Conservation (phyloP, 73 alveolate genomes). For the Paramecium tetraurelia region DNA sequence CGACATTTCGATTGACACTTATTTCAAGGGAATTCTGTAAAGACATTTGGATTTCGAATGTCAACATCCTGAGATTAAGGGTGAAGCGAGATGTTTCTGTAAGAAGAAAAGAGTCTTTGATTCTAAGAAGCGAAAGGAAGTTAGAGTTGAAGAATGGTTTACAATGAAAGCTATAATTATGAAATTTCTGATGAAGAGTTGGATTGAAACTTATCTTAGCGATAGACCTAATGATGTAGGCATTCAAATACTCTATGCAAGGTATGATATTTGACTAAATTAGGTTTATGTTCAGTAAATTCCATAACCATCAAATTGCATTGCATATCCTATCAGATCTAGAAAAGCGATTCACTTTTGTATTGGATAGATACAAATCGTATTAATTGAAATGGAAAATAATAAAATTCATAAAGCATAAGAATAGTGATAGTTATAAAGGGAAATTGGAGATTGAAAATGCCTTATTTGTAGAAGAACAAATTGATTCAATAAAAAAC, state of each 20-base stretch:
- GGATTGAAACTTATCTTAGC: slow-evolving; percentile 43
- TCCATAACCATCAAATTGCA: slow-evolving; percentile 35
- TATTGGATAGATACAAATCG: slow-evolving; percentile 20
- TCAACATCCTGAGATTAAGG: background rate
- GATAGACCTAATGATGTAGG: background rate
- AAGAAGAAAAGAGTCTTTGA: slow-evolving; percentile 45
- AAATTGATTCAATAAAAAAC: slow-evolving; percentile 28
- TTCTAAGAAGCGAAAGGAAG: slow-evolving; percentile 50
- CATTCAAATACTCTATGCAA: slow-evolving; percentile 27
- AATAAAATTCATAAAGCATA: background rate
- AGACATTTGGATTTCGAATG: slow-evolving; percentile 30
- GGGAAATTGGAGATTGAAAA: slow-evolving; percentile 54
- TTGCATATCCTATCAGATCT: slow-evolving; percentile 31
- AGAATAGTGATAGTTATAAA: slow-evolving; percentile 44
- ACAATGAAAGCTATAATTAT: background rate
- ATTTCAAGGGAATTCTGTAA: slow-evolving; percentile 11
- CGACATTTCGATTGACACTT: background rate
- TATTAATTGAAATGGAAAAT: background rate
- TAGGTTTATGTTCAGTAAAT: slow-evolving; percentile 41
- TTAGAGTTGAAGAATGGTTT: slow-evolving; percentile 43
- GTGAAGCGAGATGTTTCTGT: slow-evolving; percentile 51
- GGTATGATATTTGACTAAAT: background rate
- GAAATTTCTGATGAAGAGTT: slow-evolving; percentile 45
- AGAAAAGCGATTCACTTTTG: slow-evolving; percentile 43
- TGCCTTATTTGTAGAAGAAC: slow-evolving; percentile 53